These are phyloP conservation scores for Platanthera zijinensis DNA, from an alignment of 106 monocot species.

Conservation along the genomic window DNA sequence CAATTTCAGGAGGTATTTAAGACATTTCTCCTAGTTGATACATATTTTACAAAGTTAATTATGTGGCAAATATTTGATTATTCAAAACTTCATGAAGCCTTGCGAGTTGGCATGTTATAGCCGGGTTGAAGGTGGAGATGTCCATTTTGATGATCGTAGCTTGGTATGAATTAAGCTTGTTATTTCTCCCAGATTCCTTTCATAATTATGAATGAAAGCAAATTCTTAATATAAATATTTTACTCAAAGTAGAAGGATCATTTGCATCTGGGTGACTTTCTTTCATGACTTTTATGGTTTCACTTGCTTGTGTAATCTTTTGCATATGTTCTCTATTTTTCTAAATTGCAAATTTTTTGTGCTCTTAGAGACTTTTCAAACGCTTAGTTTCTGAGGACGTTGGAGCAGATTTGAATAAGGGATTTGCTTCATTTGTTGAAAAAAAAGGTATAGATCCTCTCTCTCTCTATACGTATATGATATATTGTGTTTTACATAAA, in stretches of 20 bases:
- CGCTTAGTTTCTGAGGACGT: conserved; percentile 68
- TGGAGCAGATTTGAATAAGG: conserved; percentile 78
- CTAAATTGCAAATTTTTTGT: conserved; percentile 13
- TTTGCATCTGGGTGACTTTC: neutral
- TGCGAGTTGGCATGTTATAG: conserved; percentile 93
- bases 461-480: neutral
- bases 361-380: conserved; percentile 88
- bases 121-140: conserved; percentile 77
- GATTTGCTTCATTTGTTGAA: conserved; percentile 85
- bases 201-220: neutral
- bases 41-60: conserved; percentile 1
- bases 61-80: neutral
- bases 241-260: neutral
- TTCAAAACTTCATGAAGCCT: conserved; percentile 43
- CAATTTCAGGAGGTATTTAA: conserved; percentile 72
- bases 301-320: neutral
- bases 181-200: neutral
- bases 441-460: conserved; percentile 54
- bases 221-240: neutral
- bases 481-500: neutral
- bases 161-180: conserved; percentile 45
- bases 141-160: conserved; percentile 85
- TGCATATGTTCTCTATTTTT: neutral
- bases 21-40: neutral
- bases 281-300: conserved; percentile 2